Percentiles rank a stretch among this genome's conserved stretches.
Conservation (phyloP, 176 grass and related monocot species). For the Carex scoparia region DNA sequence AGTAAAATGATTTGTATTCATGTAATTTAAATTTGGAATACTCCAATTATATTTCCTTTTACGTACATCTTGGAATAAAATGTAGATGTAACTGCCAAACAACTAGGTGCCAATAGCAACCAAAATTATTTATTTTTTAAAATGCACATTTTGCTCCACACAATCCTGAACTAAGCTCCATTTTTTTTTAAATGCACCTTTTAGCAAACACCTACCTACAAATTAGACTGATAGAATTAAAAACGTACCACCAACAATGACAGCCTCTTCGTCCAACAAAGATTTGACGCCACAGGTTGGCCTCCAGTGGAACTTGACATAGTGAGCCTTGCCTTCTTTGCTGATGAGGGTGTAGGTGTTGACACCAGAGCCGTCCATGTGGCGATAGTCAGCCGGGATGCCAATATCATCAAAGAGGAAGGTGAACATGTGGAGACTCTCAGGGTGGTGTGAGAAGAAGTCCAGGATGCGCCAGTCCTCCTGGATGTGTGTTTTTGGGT, state of each 20-base stretch:
- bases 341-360: constrained; percentile 86
- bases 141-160: background rate
- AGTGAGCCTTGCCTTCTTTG: constrained; percentile 66
- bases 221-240: background rate
- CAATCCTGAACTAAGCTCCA: background rate
- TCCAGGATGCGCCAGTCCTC: constrained; percentile 94
- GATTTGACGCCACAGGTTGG: constrained; percentile 84
- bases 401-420: constrained; percentile 96
- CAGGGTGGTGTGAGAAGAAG: constrained; percentile 99
- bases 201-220: background rate
- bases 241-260: constrained; percentile 50
- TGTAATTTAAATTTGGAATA: background rate
- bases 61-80: background rate
- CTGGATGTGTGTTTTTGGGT: constrained; percentile 90
- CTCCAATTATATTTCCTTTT: background rate
- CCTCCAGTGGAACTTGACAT: constrained; percentile 99
- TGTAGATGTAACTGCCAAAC: background rate
- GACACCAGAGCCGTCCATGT: constrained; percentile 98
- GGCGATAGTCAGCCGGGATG: constrained; percentile 88
- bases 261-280: constrained; percentile 71
- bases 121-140: background rate
- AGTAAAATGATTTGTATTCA: background rate
- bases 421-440: constrained; percentile 92
- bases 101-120: background rate
- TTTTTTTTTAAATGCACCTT: background rate